Base-by-base conservation (phyloP, 1,284 basidiomycete species). In the Rhodotorula sp. region DNA sequence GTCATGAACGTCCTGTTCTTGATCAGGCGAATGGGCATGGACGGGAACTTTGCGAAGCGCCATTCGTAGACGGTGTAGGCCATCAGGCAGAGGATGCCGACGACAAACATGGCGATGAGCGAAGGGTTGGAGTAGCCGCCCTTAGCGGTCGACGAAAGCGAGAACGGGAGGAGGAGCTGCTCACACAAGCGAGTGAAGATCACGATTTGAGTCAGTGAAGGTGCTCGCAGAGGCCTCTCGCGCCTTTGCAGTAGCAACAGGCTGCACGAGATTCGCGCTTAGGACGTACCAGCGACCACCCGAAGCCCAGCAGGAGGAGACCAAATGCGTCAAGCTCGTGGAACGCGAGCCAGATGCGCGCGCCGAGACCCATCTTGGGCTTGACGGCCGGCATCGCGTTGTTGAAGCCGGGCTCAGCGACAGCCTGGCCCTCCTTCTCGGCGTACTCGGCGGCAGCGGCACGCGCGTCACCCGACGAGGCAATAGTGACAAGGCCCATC, bases 261-360 rank as follows among this genome's bases (percentile, higher is more conserved):
- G 34, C 34, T 34, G 34, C 34, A 34, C 34, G 34, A 34, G 34
- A 34, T 34, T 34, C 5, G 34, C 34, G 34, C 34, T 34, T 34
- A 34, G 34, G 34, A 48, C 65, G 62, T n/a, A 71, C 70, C 21
- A 71, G 65, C 1, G 70, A 61, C 65, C 70, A 71, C 34, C 63
- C 72, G 23, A 73, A 73, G 7, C 75, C 77, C 49, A 78, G 72
- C 1, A 78, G 68, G 12, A 78, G 23, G 4, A 78, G 64, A 23
- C 77, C 77, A 41, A 77, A 45, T 7, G 63, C 52, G 57, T 78
- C 77, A 19, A 74, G 27, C 62, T 77, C 76, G 3, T 59, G 23
- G 41, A 60, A 67, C 27, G 72, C 55, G n/a, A 53, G 52, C 52
- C 52, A 53, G 17, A 53, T 53, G 52, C 52, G 52, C 25, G 52